Conservation (phyloP, 345 rosid species). For the Excoecaria cochinchinensis region DNA sequence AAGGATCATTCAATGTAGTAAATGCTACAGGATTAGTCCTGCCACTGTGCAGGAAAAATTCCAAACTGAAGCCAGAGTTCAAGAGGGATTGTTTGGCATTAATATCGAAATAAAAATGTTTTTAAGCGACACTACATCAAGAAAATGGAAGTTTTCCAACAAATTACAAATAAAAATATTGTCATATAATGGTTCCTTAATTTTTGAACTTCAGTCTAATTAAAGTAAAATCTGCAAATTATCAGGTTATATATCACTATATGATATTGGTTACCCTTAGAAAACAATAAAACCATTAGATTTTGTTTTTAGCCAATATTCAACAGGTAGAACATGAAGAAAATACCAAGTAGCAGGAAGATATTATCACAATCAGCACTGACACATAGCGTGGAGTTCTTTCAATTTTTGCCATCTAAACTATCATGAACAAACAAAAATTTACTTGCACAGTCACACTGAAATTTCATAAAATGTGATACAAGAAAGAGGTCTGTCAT, state of each 20-base stretch:
- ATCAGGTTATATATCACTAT: no score
- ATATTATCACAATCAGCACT: no score
- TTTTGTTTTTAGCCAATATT: not conserved
- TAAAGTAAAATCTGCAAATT: not conserved
- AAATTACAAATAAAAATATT: not conserved
- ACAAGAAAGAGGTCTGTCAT: slow-evolving; percentile 13
- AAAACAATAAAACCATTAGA: not conserved
- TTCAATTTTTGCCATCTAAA: not conserved
- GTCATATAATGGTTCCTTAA: not conserved
- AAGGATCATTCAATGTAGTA: not conserved
- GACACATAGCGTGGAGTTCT: not conserved
- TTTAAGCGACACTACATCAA: not conserved
- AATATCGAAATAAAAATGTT: not conserved
- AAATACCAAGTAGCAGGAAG: no score
- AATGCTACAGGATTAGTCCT: no score
- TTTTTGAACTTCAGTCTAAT: not conserved
- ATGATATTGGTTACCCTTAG: no score
- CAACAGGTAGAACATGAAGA: no score
- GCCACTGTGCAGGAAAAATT: no score
- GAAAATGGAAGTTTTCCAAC: not conserved
- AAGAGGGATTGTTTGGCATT: not conserved
- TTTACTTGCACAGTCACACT: no score
- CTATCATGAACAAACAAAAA: no score
- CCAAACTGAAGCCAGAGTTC: not conserved
- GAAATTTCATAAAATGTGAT: not conserved